phyloP scores from a whole-genome alignment of 177 flowering plant species.

The Vitis hybrid region DNA sequence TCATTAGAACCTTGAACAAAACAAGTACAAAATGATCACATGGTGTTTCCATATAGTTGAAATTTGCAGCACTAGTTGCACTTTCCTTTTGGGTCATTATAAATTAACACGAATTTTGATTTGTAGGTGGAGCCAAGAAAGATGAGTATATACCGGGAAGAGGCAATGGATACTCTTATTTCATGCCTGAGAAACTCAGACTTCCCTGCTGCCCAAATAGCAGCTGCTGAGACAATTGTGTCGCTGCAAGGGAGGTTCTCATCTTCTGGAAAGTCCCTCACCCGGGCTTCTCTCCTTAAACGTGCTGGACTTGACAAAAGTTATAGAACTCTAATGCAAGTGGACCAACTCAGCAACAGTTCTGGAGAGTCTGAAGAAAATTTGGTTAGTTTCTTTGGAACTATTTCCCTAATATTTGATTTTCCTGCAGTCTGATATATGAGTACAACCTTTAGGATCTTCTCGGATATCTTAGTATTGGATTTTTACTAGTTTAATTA shows the following conservation, averaged over 20 bases:
- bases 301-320: constrained; percentile 57
- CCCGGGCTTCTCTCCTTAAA: constrained; percentile 60
- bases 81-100: too few relatives aligned
- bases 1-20: neutral
- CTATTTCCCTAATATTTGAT: neutral
- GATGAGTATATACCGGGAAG: constrained; percentile 86
- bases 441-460: neutral
- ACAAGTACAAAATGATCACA: neutral
- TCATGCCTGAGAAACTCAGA: constrained; percentile 66
- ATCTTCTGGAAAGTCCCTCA: constrained; percentile 62
- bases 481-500: neutral
- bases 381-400: constrained; percentile 33
- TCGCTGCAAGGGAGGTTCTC: constrained; percentile 77
- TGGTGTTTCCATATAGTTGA: neutral
- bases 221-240: constrained; percentile 69
- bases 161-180: constrained; percentile 72
- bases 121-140: constrained; percentile 74
- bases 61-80: too few relatives aligned
- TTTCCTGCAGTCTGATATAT: too few relatives aligned
- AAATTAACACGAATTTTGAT: neutral
- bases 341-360: constrained; percentile 29
- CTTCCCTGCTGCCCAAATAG: constrained; percentile 52
- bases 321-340: constrained; percentile 34
- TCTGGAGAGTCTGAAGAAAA: constrained; percentile 37
- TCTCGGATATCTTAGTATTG: neutral